Evolutionary conservation across 2,329 filamentous ascomycete species (phyloP).

Genomic region (Stromatinia cepivora): DNA sequence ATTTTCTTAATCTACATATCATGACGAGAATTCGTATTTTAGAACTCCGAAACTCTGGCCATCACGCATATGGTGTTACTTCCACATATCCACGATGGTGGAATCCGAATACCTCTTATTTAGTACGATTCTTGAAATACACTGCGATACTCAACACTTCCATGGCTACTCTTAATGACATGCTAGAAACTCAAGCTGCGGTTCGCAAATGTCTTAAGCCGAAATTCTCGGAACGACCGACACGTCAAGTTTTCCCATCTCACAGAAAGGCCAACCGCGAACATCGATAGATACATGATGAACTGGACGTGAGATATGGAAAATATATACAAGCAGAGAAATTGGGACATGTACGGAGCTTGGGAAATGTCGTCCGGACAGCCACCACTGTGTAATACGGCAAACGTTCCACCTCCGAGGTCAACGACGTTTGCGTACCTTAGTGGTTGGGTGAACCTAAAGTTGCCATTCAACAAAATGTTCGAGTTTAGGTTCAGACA

Average conservation of each 20-base stretch:
- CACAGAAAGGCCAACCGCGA: background rate
- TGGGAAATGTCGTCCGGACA: background rate
- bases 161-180: too few relatives aligned
- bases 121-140: background rate
- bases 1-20: background rate
- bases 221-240: background rate
- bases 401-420: background rate
- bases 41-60: background rate
- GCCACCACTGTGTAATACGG: too few relatives aligned
- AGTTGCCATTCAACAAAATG: background rate
- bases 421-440: background rate
- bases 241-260: background rate
- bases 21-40: background rate
- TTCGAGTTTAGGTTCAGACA: background rate
- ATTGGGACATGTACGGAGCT: background rate
- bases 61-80: background rate
- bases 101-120: background rate
- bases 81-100: background rate
- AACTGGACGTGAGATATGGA: background rate
- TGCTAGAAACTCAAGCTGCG: background rate
- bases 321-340: background rate
- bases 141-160: background rate
- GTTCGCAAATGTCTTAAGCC: background rate
- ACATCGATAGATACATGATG: background rate
- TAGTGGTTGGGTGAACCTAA: background rate